Percentiles rank a stretch among this genome's conserved stretches.
Conservation (phyloP, 371 early-diverging fungal species). For the Mortierella sp. region DNA sequence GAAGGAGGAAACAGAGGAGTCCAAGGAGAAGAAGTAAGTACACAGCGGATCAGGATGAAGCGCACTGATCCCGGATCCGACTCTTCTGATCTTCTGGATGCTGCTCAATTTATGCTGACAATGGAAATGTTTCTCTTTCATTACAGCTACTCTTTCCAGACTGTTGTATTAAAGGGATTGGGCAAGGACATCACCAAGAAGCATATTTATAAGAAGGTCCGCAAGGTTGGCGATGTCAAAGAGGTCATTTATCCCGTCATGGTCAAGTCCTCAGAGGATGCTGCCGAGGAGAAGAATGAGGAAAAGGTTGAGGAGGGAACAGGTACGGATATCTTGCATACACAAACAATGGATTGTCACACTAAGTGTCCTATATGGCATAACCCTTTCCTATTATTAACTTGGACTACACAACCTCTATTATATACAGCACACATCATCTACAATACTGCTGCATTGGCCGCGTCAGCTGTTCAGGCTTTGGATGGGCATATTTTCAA, state of each 20-base stretch:
- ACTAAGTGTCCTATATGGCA: background rate
- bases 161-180: conserved; percentile 49
- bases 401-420: background rate
- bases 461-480: conserved; percentile 62
- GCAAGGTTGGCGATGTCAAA: conserved; percentile 71
- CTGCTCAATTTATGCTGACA: background rate
- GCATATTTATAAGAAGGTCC: conserved; percentile 75
- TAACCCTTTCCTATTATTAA: background rate
- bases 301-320: conserved; percentile 58
- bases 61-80: conserved; percentile 7
- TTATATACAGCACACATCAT: conserved; percentile 48
- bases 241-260: conserved; percentile 70
- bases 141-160: conserved; percentile 46
- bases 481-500: conserved; percentile 78
- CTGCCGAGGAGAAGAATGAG: conserved; percentile 13
- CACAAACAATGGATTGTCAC: too few relatives aligned
- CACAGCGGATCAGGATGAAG: too few relatives aligned
- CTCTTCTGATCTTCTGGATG: too few relatives aligned
- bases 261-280: conserved; percentile 22
- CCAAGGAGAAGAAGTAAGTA: conserved; percentile 54
- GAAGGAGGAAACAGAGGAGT: conserved; percentile 30
- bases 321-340: too few relatives aligned
- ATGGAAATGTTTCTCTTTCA: too few relatives aligned
- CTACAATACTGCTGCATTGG: conserved; percentile 54
- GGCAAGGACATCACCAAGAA: conserved; percentile 66